phyloP scores from a whole-genome alignment of 495 filamentous ascomycete species.

The Margaritispora aquatica region DNA sequence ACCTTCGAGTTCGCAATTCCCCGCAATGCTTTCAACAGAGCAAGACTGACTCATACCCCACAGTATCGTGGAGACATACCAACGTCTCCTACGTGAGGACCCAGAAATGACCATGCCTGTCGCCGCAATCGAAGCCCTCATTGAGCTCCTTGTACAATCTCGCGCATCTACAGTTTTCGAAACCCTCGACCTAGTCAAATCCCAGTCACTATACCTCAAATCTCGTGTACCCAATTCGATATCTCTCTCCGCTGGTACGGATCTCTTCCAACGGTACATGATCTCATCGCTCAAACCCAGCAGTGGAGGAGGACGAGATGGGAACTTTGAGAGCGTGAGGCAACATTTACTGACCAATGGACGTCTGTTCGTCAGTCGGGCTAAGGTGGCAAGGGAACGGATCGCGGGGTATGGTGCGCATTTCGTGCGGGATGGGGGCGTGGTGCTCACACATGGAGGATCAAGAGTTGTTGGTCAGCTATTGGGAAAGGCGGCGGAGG shows the following conservation, averaged over 20 bases:
- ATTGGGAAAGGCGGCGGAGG: constrained; percentile 65
- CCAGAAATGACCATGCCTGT: constrained; percentile 90
- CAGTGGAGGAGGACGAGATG: constrained; percentile 28
- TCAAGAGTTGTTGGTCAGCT: constrained; percentile 77
- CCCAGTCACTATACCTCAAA: constrained; percentile 68
- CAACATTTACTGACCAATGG: constrained; percentile 79
- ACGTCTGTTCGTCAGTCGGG: constrained; percentile 75
- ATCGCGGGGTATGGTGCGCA: constrained; percentile 74
- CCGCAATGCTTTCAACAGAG: neutral
- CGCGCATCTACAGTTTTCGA: constrained; percentile 84
- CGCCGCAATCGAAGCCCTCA: constrained; percentile 89
- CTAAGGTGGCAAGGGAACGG: constrained; percentile 75
- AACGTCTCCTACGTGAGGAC: constrained; percentile 50
- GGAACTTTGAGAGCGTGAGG: constrained; percentile 76
- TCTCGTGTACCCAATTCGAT: constrained; percentile 76
- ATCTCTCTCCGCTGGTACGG: constrained; percentile 85
- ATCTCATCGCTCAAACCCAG: constrained; percentile 50
- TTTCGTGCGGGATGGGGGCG: constrained; percentile 69
- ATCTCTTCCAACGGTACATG: constrained; percentile 92
- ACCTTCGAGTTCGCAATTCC: constrained; percentile 20
- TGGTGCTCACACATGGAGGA: constrained; percentile 82
- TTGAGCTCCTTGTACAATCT: constrained; percentile 70
- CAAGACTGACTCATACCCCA: constrained; percentile 18
- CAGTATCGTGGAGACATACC: constrained; percentile 50
- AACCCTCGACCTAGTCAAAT: constrained; percentile 76